Base-by-base conservation (phyloP, 176 grass and related monocot species). In the Zea luxurians region DNA sequence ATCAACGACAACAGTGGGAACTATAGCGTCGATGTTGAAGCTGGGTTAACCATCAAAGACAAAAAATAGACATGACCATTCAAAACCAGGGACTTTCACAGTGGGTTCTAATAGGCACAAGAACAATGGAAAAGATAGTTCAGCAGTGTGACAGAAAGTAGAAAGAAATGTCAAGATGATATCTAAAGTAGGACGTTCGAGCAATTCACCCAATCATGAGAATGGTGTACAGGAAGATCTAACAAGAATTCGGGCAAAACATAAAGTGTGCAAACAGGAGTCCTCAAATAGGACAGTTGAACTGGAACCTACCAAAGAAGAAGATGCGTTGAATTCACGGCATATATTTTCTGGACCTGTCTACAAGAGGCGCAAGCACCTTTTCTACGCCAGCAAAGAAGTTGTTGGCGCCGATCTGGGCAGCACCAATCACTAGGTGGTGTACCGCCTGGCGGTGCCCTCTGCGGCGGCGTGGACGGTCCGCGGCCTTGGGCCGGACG, bases 131-230 rank as follows among this genome's bases (percentile, higher is more conserved):
- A 89, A 82, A 78, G 63, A 80, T 65, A 77, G 41, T 61, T 53
- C 44, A 47, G 44, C 80, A 49, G 80, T 83, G 10, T 90, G 87
- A 84, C 84, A 87, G 73, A 93, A 90, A n/a, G 83, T 83, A 68
- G 82, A 70, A 81, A 90, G 89, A 75, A 35, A 16, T 74, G 63
- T 58, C 5, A 72, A 47, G 71, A 68, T 45, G 52, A 70, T 73
- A 48, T 79, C 54, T 69, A 76, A 46, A 79, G 74, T 74, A 75
- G 73, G 53, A 47, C 52, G 78, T 46, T 47, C 13, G 7, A 41
- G 34, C 61, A 66, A 60, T 75, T 46, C 44, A 69, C 44, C 61
- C 53, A 50, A 68, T 68, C 77, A 82, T 61, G 73, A 53, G 35
- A 83, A 78, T 49, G 50, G 61, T 27, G 75, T 17, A 73, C 60